Evolutionary conservation across 345 rosid genomes (phyloP).

Genomic region (Psidium friedrichsthalianum): DNA sequence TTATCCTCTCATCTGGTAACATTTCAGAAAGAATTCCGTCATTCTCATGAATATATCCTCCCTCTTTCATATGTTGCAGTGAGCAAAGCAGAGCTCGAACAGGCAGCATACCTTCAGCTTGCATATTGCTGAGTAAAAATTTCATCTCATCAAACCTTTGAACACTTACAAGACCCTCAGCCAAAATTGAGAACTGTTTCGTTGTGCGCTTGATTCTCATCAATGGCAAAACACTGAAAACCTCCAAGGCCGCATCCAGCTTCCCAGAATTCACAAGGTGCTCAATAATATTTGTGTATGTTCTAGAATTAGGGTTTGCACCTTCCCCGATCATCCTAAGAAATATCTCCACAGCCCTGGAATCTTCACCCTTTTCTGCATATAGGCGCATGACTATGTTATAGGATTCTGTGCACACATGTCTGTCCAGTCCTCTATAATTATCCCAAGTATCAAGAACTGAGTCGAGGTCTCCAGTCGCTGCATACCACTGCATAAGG

Average conservation of each 20-base stretch:
- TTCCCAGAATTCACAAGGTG: conserved; percentile 47
- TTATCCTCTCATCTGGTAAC: conserved; percentile 67
- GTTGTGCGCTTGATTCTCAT: conserved; percentile 74
- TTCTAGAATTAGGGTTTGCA: conserved; percentile 73
- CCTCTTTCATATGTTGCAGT: conserved; percentile 46
- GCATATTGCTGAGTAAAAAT: conserved; percentile 56
- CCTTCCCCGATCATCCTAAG: conserved; percentile 52
- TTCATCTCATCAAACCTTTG: conserved; percentile 41
- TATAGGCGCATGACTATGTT: conserved; percentile 54
- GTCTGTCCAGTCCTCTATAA: conserved; percentile 31
- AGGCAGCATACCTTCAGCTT: conserved; percentile 54
- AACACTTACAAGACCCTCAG: conserved; percentile 38
- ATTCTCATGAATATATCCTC: conserved; percentile 43
- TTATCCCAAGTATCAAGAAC: conserved; percentile 50
- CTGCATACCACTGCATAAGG: conserved; percentile 54
- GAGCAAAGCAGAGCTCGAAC: conserved; percentile 39
- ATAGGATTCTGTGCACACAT: conserved; percentile 51
- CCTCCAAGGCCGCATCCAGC: conserved; percentile 52
- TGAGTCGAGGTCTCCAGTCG: conserved; percentile 40
- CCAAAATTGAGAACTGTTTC: conserved; percentile 49
- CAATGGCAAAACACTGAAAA: conserved; percentile 50
- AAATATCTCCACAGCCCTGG: conserved; percentile 44
- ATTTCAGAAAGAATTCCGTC: conserved; percentile 43
- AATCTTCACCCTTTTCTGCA: conserved; percentile 24
- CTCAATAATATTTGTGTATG: conserved; percentile 65